phyloP scores from a whole-genome alignment of 2,329 filamentous ascomycete genomes.

The Rhynchosporium graminicola region DNA sequence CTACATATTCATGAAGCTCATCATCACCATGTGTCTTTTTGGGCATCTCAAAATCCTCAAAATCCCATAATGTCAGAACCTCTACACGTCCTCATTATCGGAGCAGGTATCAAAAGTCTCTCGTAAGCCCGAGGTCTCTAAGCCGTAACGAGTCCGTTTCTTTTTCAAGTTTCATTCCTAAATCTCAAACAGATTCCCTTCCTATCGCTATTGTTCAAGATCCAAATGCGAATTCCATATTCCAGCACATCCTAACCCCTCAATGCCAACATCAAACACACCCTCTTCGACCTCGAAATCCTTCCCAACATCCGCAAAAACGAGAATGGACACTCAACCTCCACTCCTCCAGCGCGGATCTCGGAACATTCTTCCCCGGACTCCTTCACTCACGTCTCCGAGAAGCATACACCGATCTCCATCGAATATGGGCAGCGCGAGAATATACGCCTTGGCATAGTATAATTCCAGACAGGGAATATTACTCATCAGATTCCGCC shows the following conservation, averaged over 20 bases:
- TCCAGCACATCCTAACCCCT: not conserved
- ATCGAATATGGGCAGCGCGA: not conserved
- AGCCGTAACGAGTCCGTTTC: slow-evolving; percentile 34
- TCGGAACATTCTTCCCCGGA: slow-evolving; percentile 10
- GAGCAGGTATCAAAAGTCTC: slow-evolving; percentile 39
- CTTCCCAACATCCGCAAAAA: slow-evolving; percentile 3
- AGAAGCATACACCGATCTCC: slow-evolving; percentile 12
- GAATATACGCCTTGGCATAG: slow-evolving; percentile 11
- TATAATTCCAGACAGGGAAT: slow-evolving; percentile 17
- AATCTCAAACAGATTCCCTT: no score
- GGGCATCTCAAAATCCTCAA: no score
- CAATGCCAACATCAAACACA: slow-evolving; percentile 16
- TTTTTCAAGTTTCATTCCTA: not conserved
- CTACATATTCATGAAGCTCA: not conserved
- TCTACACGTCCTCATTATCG: slow-evolving; percentile 15
- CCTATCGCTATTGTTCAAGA: no score
- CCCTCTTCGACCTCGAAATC: slow-evolving; percentile 21
- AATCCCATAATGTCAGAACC: not conserved
- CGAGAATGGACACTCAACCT: slow-evolving; percentile 26
- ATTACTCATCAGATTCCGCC: slow-evolving; percentile 10
- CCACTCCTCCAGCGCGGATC: slow-evolving; percentile 18
- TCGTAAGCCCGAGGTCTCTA: slow-evolving; percentile 45
- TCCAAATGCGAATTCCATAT: no score
- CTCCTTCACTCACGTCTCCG: slow-evolving; percentile 8
- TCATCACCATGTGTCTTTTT: not conserved